These are phyloP conservation scores for Corniculantispora saksenae DNA, from an alignment of 2,329 filamentous ascomycete genomes.

Conservation along the genomic window DNA sequence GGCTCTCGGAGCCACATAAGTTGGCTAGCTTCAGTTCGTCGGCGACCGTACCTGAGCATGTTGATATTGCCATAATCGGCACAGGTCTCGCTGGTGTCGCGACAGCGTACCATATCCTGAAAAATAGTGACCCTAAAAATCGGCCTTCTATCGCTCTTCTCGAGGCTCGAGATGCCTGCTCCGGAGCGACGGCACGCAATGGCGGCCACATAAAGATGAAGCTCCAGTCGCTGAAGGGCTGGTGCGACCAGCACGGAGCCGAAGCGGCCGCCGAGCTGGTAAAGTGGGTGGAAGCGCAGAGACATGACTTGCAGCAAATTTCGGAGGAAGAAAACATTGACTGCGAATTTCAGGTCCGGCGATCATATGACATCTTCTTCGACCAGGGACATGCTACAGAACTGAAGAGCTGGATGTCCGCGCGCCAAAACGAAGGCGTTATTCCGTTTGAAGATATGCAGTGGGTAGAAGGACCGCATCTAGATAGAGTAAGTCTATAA, in stretches of 20 bases:
- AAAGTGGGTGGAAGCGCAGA: constrained; percentile 26
- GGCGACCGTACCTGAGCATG: constrained; percentile 37
- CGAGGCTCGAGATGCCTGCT: constrained; percentile 38
- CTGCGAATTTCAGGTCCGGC: constrained; percentile 45
- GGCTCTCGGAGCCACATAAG: constrained; percentile 40
- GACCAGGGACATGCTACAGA: constrained; percentile 23
- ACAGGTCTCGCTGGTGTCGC: constrained; percentile 48
- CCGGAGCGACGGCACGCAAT: constrained; percentile 40
- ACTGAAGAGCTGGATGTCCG: not conserved
- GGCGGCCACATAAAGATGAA: constrained; percentile 30
- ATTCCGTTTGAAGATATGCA: not conserved
- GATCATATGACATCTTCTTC: constrained; percentile 42
- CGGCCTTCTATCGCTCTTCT: constrained; percentile 32
- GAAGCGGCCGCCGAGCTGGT: constrained; percentile 27
- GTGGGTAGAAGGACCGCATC: not conserved
- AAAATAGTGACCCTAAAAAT: constrained; percentile 19
- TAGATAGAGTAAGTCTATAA: not conserved
- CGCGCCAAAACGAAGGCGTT: not conserved
- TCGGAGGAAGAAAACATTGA: constrained; percentile 42
- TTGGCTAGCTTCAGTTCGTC: constrained; percentile 44
- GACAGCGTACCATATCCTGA: constrained; percentile 43
- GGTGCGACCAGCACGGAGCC: constrained; percentile 21
- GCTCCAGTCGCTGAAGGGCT: not conserved
- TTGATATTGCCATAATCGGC: constrained; percentile 49
- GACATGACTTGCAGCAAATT: constrained; percentile 33